Evolutionary conservation across 495 filamentous ascomycete species (phyloP), one percentile per base, ranked within the genome.

Genomic region (Acidomyces sp.): DNA sequence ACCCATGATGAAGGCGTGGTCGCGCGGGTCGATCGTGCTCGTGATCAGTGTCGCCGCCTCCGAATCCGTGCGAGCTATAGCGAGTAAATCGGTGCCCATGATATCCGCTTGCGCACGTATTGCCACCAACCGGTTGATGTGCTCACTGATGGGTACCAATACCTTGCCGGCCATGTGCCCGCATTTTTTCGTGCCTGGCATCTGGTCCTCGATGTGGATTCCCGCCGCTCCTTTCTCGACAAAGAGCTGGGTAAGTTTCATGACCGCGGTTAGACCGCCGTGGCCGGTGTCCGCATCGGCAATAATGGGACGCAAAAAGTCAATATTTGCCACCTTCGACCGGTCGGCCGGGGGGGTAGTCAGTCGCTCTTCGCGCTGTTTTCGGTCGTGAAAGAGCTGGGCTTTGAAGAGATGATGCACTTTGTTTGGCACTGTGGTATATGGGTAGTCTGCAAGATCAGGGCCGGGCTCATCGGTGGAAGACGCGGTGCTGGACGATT

Each of bases 101-200:
- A 97, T 97, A 56, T 97, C 90, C 43, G 90, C 88, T 62, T 97
- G 90, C 6, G 90, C 90, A 45, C 90, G 78, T 61, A 97, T 95
- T 50, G 90, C 86, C 24, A 97, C 85, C 15, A 97, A 71, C 19
- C 90, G 82, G 68, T 96, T 97, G 71, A 96, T 93, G 67, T 97
- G 90, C 65, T 97, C 90, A 65, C 75, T 80, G 61, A 96, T 93
- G 26, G 90, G 90, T 36, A 97, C 90, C 34, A 97, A 71, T 22
- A 97, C 90, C 68, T 97, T 97, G 52, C 90, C 90, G 48, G 90
- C 90, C 90, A 97, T 97, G 64, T 97, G 90, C 41, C 90, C 90
- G 57, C 90, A 97, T 69, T 97, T 97, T 75, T 97, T 97, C 26
- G 90, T 97, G 28, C 90, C 90, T 1, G 90, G 88, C 7, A 90